Evolutionary conservation across 768 basidiomycete genomes (phyloP), one percentile per base, ranked within the genome.

Genomic region (Trametes meyenii): DNA sequence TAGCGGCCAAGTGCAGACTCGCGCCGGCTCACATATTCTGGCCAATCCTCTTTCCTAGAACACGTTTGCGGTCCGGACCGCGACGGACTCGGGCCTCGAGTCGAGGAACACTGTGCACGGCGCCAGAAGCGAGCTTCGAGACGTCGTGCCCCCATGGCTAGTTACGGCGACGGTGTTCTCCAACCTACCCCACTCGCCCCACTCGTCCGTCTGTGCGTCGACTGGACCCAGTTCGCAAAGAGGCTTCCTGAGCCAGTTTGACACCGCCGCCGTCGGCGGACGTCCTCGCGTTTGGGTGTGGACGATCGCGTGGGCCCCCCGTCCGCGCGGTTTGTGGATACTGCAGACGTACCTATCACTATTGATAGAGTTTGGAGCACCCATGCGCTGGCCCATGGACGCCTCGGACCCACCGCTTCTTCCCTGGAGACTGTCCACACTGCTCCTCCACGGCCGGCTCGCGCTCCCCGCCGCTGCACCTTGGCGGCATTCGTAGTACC

Each of bases 201-300:
- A 21, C 19, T 8, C 29, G 29, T 33, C 29, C 29, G 29, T 33
- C 29, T 33, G 4, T 33, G 29, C 29, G 29, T 33, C n/a, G n/a
- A n/a, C n/a, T n/a, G n/a, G n/a, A n/a, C n/a, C n/a, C n/a, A n/a
- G n/a, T n/a, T n/a, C n/a, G n/a, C n/a, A n/a, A n/a, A n/a, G n/a
- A n/a, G n/a, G n/a, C 57, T 58, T 58, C 49, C 26, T 35, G 49
- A 58, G 57, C 19, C 46, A 43, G 49, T 58, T n/a, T 58, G 57
- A 50, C 57, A 58, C 23, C 40, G 29, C 57, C 57, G 57, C 40
- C 57, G 51, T 35, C 40, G 57, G 40, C 21, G 39, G 57, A 44
- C 33, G 16, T 36, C 40, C 16, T 5, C 33, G 29, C 12, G 3
- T 7, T 36, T 21, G 57, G 29, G 4, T 40, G 24, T 24, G 46